phyloP scores from a whole-genome alignment of 805 yeast species.

The Blastobotrys parvus region DNA sequence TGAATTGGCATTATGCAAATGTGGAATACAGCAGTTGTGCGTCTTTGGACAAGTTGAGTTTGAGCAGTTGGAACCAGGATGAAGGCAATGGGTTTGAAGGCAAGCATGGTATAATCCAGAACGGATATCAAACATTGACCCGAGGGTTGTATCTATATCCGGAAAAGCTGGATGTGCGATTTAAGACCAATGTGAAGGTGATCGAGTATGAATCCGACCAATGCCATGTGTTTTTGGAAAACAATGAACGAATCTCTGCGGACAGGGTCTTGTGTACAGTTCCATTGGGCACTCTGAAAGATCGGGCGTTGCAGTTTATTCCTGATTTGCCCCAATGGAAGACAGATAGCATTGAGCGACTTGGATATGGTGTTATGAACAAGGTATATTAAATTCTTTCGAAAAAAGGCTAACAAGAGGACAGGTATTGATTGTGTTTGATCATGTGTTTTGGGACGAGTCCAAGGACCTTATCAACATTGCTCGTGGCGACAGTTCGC shows the following conservation, averaged over 20 bases:
- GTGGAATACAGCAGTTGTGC: constrained; percentile 32
- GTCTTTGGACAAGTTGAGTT: constrained; percentile 27
- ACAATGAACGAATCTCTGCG: constrained; percentile 34
- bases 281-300: constrained; percentile 35
- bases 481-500: constrained; percentile 19
- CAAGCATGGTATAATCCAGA: constrained; percentile 30
- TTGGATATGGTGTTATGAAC: constrained; percentile 34
- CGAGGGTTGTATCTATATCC: constrained; percentile 33
- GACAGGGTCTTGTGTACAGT: constrained; percentile 33
- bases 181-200: constrained; percentile 31
- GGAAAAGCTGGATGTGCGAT: constrained; percentile 32
- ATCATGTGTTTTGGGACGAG: constrained; percentile 33
- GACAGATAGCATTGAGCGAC: constrained; percentile 30
- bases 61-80: constrained; percentile 35
- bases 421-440: constrained; percentile 8
- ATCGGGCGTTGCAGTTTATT: constrained; percentile 30
- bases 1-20: constrained; percentile 35
- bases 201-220: constrained; percentile 30
- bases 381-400: constrained; percentile 25
- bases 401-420: background rate
- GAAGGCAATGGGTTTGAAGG: constrained; percentile 34
- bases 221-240: constrained; percentile 27
- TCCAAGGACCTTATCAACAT: constrained; percentile 26
- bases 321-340: constrained; percentile 37
- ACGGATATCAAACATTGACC: constrained; percentile 30